Evolutionary conservation across 345 rosid genomes (phyloP).

Genomic region (Eucalyptus erythrocorys): DNA sequence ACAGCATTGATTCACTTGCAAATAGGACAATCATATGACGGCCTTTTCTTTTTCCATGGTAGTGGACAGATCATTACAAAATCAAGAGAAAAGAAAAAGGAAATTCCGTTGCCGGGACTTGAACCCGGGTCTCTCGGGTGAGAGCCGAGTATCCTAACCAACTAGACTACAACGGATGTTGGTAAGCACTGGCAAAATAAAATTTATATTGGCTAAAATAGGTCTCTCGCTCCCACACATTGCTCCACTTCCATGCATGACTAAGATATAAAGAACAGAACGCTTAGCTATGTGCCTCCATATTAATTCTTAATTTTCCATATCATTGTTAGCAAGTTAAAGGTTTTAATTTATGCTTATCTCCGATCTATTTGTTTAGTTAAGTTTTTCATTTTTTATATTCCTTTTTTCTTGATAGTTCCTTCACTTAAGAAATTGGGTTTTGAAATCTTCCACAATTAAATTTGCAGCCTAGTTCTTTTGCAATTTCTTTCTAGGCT

Average conservation of each 20-base stretch:
- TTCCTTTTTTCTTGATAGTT: neutral
- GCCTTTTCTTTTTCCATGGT: neutral
- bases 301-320: neutral
- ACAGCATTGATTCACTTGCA: no score
- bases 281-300: neutral
- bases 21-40: no score
- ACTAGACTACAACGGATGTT: constrained; percentile 30
- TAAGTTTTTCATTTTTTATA: neutral
- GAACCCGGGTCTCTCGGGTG: constrained; percentile 33
- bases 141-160: constrained; percentile 38
- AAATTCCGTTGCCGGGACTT: constrained; percentile 23
- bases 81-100: neutral
- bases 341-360: neutral
- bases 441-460: neutral
- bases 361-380: neutral
- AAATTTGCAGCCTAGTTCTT: neutral
- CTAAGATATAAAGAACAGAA: neutral
- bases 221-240: neutral
- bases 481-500: neutral
- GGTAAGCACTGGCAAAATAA: fast-evolving
- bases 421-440: neutral
- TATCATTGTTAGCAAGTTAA: neutral
- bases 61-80: neutral
- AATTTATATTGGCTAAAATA: fast-evolving
- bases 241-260: neutral